These are phyloP conservation scores for Triangularia setosa DNA, from an alignment of 2,329 filamentous ascomycete genomes.

Conservation along the genomic window DNA sequence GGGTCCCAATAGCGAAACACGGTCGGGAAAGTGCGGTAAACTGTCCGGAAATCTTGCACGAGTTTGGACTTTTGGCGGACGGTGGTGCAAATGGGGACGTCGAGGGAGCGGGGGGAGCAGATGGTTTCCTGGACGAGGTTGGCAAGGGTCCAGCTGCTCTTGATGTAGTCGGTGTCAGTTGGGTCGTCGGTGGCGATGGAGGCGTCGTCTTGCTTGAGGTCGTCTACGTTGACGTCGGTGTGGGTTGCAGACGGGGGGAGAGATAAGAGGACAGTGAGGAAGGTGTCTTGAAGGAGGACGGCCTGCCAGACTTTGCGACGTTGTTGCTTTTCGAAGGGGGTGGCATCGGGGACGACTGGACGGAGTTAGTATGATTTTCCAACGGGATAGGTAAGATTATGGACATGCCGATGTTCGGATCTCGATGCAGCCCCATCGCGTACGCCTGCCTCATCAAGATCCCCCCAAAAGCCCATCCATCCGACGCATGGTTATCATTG, in stretches of 20 bases:
- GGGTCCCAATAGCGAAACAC: slow-evolving; percentile 66
- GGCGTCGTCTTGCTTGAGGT: slow-evolving; percentile 61
- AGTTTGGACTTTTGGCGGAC: slow-evolving; percentile 66
- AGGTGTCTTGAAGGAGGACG: slow-evolving; percentile 75
- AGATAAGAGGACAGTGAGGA: slow-evolving; percentile 72
- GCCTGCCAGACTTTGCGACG: slow-evolving; percentile 79
- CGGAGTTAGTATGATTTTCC: slow-evolving; percentile 10
- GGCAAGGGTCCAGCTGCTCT: slow-evolving; percentile 73
- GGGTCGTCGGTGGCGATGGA: slow-evolving; percentile 57
- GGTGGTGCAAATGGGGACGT: slow-evolving; percentile 66
- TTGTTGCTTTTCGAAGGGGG: slow-evolving; percentile 70
- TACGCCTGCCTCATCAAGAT: slow-evolving; percentile 75
- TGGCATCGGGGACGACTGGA: slow-evolving; percentile 59
- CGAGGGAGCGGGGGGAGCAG: slow-evolving; percentile 69
- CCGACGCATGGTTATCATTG: slow-evolving; percentile 79
- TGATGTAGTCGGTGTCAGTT: slow-evolving; percentile 66
- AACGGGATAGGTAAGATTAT: slow-evolving; percentile 18
- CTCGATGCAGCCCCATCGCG: slow-evolving; percentile 75
- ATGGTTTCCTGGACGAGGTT: slow-evolving; percentile 75
- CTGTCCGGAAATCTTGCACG: slow-evolving; percentile 63
- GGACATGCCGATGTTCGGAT: slow-evolving; percentile 63
- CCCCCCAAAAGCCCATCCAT: slow-evolving; percentile 78
- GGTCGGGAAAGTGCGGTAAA: slow-evolving; percentile 70
- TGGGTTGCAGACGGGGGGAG: slow-evolving; percentile 75
- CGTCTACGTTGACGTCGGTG: slow-evolving; percentile 73